Evolutionary conservation across 176 grass and related monocot genomes (phyloP).

Genomic region (Triticum turgidum): DNA sequence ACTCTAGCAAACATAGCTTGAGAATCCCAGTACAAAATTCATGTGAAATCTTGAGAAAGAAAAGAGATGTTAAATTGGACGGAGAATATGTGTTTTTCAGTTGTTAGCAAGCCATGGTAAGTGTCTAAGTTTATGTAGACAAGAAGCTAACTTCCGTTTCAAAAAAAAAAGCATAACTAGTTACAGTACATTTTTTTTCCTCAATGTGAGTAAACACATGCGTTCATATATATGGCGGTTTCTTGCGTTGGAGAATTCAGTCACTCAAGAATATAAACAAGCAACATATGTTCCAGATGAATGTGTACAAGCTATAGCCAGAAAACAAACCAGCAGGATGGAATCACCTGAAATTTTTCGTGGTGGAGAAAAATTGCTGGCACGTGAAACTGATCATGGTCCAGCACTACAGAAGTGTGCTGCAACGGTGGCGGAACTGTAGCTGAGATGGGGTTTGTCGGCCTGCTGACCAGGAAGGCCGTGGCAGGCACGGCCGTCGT

Average conservation of each 20-base stretch:
- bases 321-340: not conserved
- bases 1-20: not conserved
- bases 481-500: constrained; percentile 33
- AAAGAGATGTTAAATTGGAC: not conserved
- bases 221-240: not conserved
- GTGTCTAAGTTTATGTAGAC: not conserved
- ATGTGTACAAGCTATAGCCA: not conserved
- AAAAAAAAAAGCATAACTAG: not conserved
- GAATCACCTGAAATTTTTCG: constrained; percentile 80
- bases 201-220: constrained; percentile 8
- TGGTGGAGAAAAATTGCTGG: constrained; percentile 74
- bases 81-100: not conserved
- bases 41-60: not conserved
- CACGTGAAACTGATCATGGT: constrained; percentile 72
- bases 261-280: not conserved
- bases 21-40: not conserved
- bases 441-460: constrained; percentile 58
- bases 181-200: not conserved
- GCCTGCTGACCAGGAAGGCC: constrained; percentile 64
- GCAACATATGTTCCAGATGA: not conserved
- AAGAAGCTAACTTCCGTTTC: not conserved
- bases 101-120: not conserved
- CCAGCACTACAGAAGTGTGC: constrained; percentile 60
- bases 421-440: constrained; percentile 61
- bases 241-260: not conserved